Evolutionary conservation across 257 asterid species (phyloP).

Genomic region (Penstemon newberryi): DNA sequence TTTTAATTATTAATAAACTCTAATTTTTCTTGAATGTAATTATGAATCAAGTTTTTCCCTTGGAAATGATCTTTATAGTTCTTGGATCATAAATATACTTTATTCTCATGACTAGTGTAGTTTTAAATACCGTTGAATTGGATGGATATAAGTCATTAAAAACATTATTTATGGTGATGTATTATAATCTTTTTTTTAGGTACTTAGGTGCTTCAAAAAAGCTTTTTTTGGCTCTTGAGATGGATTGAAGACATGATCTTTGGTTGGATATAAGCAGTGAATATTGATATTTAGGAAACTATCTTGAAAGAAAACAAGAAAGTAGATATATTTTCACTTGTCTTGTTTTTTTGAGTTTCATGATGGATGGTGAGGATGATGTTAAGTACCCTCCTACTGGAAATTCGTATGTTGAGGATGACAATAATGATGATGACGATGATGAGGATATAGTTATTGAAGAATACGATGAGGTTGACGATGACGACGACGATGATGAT

Average conservation of each 20-base stretch:
- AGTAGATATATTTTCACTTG: not conserved
- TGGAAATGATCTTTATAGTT: not conserved
- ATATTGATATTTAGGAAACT: not conserved
- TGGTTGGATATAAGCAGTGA: constrained; percentile 1
- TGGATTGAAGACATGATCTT: constrained; percentile 26
- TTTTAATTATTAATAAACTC: constrained; percentile 4
- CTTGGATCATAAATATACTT: not conserved
- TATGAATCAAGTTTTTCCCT: not conserved
- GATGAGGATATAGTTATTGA: constrained; percentile 35
- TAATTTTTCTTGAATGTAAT: not conserved
- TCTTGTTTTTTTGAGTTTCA: not conserved
- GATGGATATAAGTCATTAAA: not conserved
- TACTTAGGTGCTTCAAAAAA: constrained; percentile 17
- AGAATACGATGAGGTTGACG: constrained; percentile 18
- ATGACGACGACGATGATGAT: constrained; percentile 48
- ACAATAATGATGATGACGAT: constrained; percentile 23
- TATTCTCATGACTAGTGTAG: not conserved
- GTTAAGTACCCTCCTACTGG: constrained; percentile 4
- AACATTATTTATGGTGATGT: constrained; percentile 7
- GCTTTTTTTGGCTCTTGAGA: constrained; percentile 9
- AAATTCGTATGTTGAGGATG: constrained; percentile 26
- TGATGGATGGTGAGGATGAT: constrained; percentile 31
- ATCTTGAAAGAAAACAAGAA: not conserved
- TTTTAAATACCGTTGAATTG: constrained; percentile 4
- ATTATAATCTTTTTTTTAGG: constrained; percentile 9